Evolutionary conservation across 2,329 filamentous ascomycete species (phyloP).

Genomic region (Alternaria postmessia): DNA sequence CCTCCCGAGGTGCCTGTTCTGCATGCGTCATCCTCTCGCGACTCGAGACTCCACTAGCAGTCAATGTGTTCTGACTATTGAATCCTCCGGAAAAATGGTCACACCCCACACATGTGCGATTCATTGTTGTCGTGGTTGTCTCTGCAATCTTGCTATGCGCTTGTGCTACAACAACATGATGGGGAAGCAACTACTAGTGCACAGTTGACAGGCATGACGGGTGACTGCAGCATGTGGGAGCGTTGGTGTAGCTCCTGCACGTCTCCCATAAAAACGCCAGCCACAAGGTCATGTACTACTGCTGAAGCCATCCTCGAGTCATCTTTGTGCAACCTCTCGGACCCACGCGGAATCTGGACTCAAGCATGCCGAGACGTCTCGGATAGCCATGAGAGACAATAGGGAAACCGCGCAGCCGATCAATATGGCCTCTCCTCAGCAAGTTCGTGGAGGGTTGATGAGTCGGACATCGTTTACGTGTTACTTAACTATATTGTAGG

Average conservation of each 20-base stretch:
- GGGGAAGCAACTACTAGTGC: constrained; percentile 10
- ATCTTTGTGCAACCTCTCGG: not conserved
- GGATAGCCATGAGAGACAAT: not conserved
- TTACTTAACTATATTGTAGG: constrained; percentile 17
- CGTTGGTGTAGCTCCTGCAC: constrained; percentile 12
- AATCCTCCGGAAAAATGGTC: not conserved
- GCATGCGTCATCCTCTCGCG: constrained; percentile 6
- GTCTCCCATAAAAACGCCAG: not conserved
- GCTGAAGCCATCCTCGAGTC: constrained; percentile 3
- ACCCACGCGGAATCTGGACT: not conserved
- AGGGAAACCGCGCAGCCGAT: not conserved
- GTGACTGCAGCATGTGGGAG: constrained; percentile 2
- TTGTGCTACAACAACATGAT: constrained; percentile 4
- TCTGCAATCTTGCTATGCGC: not conserved
- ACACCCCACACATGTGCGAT: not conserved
- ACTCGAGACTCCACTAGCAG: not conserved
- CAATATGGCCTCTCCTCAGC: constrained; percentile 11
- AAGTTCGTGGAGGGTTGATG: constrained; percentile 15
- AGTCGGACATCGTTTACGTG: not conserved
- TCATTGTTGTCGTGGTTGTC: not conserved
- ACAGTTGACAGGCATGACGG: constrained; percentile 15
- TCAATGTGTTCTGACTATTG: constrained; percentile 2
- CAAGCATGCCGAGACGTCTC: not conserved
- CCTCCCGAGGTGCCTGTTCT: not conserved
- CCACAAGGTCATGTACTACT: constrained; percentile 11